Conservation (phyloP, 768 basidiomycete species). For the Cubamyces lactineus region DNA sequence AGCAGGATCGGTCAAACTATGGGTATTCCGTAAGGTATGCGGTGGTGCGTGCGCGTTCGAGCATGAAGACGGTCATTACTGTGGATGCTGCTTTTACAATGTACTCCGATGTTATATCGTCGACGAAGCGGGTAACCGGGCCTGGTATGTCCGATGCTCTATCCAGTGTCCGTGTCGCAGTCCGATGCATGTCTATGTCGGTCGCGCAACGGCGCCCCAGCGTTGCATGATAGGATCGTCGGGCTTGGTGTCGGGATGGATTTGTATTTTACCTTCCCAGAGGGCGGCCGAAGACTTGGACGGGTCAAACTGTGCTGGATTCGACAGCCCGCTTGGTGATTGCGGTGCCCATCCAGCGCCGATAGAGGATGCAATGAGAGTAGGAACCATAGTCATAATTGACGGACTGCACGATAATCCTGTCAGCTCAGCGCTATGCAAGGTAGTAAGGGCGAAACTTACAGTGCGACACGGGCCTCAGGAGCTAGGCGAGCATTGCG, state of each 20-base stretch:
- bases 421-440: conserved; percentile 27
- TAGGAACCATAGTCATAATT: conserved; percentile 77
- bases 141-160: conserved; percentile 17
- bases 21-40: conserved; percentile 13
- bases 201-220: conserved; percentile 27
- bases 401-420: conserved; percentile 53
- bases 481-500: conserved; percentile 59
- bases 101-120: conserved; percentile 11
- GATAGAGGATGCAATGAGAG: conserved; percentile 71
- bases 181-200: conserved; percentile 16
- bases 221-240: conserved; percentile 56
- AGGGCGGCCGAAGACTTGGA: conserved; percentile 81
- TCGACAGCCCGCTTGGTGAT: conserved; percentile 57
- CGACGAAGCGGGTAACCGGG: background rate
- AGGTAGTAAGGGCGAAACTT: conserved; percentile 37
- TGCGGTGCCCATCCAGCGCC: conserved; percentile 66
- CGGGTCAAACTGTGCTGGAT: conserved; percentile 77
- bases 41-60: conserved; percentile 1
- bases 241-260: conserved; percentile 82
- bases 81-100: conserved; percentile 3
- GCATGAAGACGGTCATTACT: conserved; percentile 18
- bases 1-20: background rate
- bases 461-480: conserved; percentile 48
- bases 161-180: conserved; percentile 8
- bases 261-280: conserved; percentile 83